A percentile compares a stretch with the other conserved stretches of the same genome.
Evolutionary conservation across 805 yeast genomes (phyloP).

Genomic region (Candida alai): DNA sequence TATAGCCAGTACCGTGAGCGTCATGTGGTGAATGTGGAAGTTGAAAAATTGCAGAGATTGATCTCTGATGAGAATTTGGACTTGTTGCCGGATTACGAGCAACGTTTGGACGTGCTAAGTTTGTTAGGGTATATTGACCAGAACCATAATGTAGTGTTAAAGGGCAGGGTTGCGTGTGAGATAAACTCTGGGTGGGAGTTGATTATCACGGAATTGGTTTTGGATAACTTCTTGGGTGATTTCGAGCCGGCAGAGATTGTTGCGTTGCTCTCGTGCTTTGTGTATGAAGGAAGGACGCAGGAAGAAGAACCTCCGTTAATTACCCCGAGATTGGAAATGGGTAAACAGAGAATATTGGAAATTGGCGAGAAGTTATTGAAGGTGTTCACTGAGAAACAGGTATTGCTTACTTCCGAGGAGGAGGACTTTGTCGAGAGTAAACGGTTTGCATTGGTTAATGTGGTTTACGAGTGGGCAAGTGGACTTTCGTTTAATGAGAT

Average conservation of each 20-base stretch:
- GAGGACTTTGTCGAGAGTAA: constrained; percentile 77
- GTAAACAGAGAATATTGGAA: constrained; percentile 59
- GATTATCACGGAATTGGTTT: constrained; percentile 79
- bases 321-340: constrained; percentile 78
- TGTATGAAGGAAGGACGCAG: constrained; percentile 78
- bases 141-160: constrained; percentile 71
- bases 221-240: constrained; percentile 89
- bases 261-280: constrained; percentile 88
- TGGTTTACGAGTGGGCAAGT: constrained; percentile 97
- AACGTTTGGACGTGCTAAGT: constrained; percentile 73
- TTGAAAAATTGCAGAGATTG: constrained; percentile 53
- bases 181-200: constrained; percentile 89
- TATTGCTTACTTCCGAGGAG: constrained; percentile 78
- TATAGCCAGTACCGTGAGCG: constrained; percentile 45
- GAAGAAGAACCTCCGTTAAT: constrained; percentile 59
- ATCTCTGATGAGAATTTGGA: constrained; percentile 87
- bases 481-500: constrained; percentile 89
- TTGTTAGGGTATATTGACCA: constrained; percentile 79
- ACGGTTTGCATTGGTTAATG: constrained; percentile 87
- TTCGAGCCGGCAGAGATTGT: constrained; percentile 95
- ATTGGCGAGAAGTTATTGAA: constrained; percentile 61
- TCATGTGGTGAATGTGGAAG: constrained; percentile 43
- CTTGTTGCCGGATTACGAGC: constrained; percentile 89
- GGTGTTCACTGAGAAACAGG: constrained; percentile 64
- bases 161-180: constrained; percentile 94